Evolutionary conservation across 495 filamentous ascomycete species (phyloP), one percentile per base, ranked within the genome.

Genomic region (Thermothielavioides terrestris): DNA sequence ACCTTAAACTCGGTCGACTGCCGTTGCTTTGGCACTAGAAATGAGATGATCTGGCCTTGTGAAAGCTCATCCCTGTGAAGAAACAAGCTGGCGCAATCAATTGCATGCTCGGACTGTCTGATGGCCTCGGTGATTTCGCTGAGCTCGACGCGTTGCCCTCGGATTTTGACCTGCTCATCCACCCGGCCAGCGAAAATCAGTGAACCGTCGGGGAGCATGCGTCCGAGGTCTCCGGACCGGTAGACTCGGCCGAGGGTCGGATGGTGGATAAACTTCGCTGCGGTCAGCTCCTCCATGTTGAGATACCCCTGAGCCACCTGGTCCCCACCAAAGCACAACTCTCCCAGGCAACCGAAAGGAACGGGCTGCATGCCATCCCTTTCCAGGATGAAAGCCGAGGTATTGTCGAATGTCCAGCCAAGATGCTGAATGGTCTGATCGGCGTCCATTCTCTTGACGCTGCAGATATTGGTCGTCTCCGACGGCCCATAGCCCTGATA

Each of bases 251-350:
- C 88, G 61, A 74, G 81, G 11, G 62, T 53, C 1, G 80, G 74
- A 57, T 90, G 85, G 1, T 78, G 50, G 38, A 89, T 71, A 53
- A 91, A 83, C 48, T 76, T 84, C 2, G 65, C 60, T 0, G 66
- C 58, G 1, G 77, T 82, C 26, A 84, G 63, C 3, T 75, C 70
- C 1, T 72, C 68, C 58, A 70, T 69, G 39, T 77, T 73, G 28
- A 89, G 68, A 58, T 91, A 91, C 5, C 84, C 86, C n/a, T 74
- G 71, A 42, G 78, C 82, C 27, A 90, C 75, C 67, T 91, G 86
- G 38, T 82, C 78, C 1, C 87, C 88, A n/a, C 85, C 87, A 61
- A 89, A 89, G 54, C 80, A 87, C n/a, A 91, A 64, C 62, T 91
- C 85, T 15, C 88, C 88, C 32, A 85, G 64, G 41, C 74, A 80